phyloP scores from a whole-genome alignment of 1,139 yeast genomes.

The Taiozyma onychis region DNA sequence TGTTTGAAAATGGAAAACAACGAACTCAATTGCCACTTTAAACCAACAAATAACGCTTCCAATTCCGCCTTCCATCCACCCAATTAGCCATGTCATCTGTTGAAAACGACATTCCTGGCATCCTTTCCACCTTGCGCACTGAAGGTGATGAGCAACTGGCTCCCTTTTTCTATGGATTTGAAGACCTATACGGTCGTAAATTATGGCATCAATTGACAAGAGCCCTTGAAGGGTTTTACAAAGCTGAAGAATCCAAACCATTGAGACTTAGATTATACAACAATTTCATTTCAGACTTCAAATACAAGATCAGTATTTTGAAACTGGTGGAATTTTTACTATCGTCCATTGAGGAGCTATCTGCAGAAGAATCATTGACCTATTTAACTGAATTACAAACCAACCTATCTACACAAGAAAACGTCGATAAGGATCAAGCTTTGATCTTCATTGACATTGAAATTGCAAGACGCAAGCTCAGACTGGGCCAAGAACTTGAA shows the following conservation, averaged over 20 bases:
- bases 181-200: conserved; percentile 83
- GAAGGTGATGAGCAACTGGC: conserved; percentile 63
- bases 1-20: background rate
- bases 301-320: conserved; percentile 70
- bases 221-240: conserved; percentile 55
- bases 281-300: conserved; percentile 62
- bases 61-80: background rate
- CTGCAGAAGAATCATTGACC: conserved; percentile 47
- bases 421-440: conserved; percentile 39
- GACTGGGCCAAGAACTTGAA: conserved; percentile 50
- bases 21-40: background rate
- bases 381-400: conserved; percentile 48
- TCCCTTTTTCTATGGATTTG: conserved; percentile 68
- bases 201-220: conserved; percentile 77
- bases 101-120: conserved; percentile 19
- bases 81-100: conserved; percentile 5
- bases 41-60: background rate
- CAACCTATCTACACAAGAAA: conserved; percentile 34
- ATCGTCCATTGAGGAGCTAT: conserved; percentile 43
- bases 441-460: conserved; percentile 68
- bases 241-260: conserved; percentile 41
- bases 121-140: conserved; percentile 47
- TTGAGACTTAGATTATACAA: conserved; percentile 65
- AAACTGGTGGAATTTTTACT: conserved; percentile 74
- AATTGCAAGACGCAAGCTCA: conserved; percentile 65